Percentiles rank a stretch among this genome's conserved stretches.
Evolutionary conservation across 176 grass and related monocot species (phyloP).

Genomic region (Guadua angustifolia): DNA sequence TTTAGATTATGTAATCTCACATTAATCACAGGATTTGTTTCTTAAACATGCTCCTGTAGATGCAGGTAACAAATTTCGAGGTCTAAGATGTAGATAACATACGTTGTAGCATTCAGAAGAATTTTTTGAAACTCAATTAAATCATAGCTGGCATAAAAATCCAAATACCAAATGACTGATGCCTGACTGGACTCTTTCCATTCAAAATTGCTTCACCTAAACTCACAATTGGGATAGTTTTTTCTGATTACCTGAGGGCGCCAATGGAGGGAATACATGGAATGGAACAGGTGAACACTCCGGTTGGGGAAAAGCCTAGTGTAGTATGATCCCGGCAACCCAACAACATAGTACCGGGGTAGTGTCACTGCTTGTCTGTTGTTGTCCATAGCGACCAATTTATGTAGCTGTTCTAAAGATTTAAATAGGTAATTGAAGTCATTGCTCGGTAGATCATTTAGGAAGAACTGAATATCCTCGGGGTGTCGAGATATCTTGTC

Average conservation of each 20-base stretch:
- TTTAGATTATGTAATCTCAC: no score
- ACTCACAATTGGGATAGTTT: no score
- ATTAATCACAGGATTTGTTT: no score
- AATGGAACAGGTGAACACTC: conserved; percentile 65
- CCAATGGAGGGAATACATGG: conserved; percentile 48
- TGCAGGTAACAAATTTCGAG: no score
- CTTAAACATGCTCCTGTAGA: no score
- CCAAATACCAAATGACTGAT: neutral
- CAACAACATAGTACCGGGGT: conserved; percentile 29
- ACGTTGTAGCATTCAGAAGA: no score
- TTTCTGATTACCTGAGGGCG: conserved; percentile 47
- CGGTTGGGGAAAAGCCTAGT: conserved; percentile 46
- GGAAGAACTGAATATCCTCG: conserved; percentile 63
- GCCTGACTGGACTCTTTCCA: neutral
- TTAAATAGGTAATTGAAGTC: conserved; percentile 71
- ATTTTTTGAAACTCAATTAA: no score
- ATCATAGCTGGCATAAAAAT: no score
- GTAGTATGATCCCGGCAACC: conserved; percentile 52
- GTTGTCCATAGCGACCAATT: neutral
- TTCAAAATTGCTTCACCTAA: neutral
- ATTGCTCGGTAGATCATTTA: conserved; percentile 61
- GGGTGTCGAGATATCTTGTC: neutral
- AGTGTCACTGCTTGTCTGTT: neutral
- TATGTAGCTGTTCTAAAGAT: conserved; percentile 10
- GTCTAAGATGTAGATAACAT: no score